Evolutionary conservation across 768 basidiomycete species (phyloP).

Genomic region (Leucocoprinus leucothites): DNA sequence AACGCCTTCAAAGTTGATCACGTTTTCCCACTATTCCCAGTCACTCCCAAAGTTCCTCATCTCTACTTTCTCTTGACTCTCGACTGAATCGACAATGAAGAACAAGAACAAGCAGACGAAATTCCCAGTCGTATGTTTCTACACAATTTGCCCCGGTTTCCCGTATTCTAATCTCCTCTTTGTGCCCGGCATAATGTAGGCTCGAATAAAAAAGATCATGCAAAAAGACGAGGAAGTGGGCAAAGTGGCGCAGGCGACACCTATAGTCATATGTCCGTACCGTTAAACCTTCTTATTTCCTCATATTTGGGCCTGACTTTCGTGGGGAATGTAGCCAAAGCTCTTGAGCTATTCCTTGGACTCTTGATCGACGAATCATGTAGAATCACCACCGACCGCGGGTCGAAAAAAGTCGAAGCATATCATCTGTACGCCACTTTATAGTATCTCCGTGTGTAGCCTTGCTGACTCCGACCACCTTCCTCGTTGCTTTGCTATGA

Average conservation of each 20-base stretch:
- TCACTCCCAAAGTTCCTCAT: too few relatives aligned
- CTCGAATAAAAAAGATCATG: constrained; percentile 99
- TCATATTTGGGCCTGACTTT: too few relatives aligned
- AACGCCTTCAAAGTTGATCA: too few relatives aligned
- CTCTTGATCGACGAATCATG: constrained; percentile 79
- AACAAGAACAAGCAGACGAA: constrained; percentile 91
- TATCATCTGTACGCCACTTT: constrained; percentile 82
- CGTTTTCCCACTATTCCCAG: neutral
- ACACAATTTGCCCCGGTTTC: neutral
- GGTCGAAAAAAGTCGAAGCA: constrained; percentile 85
- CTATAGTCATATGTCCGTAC: constrained; percentile 89
- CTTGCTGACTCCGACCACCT: neutral
- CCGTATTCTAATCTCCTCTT: neutral
- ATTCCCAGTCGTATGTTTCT: constrained; percentile 76
- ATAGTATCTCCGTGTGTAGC: neutral
- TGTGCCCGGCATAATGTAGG: constrained; percentile 40
- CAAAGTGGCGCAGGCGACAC: constrained; percentile 95
- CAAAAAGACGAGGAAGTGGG: constrained; percentile 99
- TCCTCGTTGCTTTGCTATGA: neutral
- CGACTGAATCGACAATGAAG: constrained; percentile 52
- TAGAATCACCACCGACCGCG: constrained; percentile 74
- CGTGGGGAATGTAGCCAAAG: constrained; percentile 90
- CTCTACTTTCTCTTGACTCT: neutral
- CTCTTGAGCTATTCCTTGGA: constrained; percentile 87
- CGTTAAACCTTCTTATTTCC: too few relatives aligned